Percentiles rank a stretch among this genome's conserved stretches.
Conservation (phyloP, 208 protist species). For the Leishmania guyanensis region DNA sequence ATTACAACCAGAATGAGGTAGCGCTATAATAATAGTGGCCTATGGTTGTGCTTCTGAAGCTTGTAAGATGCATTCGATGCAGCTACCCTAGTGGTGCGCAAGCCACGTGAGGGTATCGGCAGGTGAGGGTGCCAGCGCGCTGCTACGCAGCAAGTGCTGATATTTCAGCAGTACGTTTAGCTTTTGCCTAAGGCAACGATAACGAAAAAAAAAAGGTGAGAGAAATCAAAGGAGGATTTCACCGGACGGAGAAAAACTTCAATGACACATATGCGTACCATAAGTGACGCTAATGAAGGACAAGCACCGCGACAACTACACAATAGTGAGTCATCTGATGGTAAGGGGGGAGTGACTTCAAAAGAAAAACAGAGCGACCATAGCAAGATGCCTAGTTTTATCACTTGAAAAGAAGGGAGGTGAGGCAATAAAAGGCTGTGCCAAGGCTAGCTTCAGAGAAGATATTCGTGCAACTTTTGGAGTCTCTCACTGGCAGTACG, state of each 20-base stretch:
- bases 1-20: neutral
- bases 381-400: neutral
- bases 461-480: slow-evolving; percentile 48
- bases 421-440: neutral
- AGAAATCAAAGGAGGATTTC: neutral
- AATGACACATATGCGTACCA: neutral
- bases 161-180: neutral
- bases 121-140: too few relatives aligned
- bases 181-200: neutral
- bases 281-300: neutral
- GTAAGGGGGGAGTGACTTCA: neutral
- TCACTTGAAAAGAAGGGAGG: neutral
- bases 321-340: neutral
- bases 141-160: too few relatives aligned
- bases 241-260: neutral
- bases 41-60: neutral
- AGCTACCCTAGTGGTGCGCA: too few relatives aligned
- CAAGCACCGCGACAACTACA: neutral
- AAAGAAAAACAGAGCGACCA: neutral
- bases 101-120: too few relatives aligned
- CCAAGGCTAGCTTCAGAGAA: neutral
- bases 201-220: neutral
- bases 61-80: neutral
- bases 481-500: slow-evolving; percentile 52
- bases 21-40: too few relatives aligned